phyloP scores from a whole-genome alignment of 2,329 filamentous ascomycete species.

The Chalaropsis ovoidea region DNA sequence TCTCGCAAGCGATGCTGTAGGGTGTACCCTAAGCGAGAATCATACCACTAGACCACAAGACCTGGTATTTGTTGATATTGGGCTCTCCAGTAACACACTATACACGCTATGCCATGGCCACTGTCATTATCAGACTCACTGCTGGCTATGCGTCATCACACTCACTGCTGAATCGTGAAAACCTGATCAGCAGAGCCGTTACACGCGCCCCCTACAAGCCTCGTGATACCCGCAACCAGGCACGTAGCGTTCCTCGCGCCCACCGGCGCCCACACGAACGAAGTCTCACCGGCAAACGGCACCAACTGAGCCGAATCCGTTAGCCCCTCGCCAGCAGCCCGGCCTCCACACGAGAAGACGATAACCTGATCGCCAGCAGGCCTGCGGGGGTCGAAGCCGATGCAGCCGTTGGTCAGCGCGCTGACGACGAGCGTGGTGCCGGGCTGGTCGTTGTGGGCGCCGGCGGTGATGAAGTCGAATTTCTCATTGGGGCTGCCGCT shows the following conservation, averaged over 20 bases:
- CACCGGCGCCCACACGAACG: conserved; percentile 38
- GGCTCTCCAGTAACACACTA: too few species aligned
- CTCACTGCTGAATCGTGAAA: conserved; percentile 25
- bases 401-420: conserved; percentile 42
- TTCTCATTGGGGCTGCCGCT: conserved; percentile 39
- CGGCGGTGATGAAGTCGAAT: conserved; percentile 43
- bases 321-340: conserved; percentile 40
- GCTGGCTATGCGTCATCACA: too few species aligned
- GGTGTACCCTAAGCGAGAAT: conserved; percentile 57
- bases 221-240: conserved; percentile 33
- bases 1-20: conserved; percentile 29
- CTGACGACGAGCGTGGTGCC: conserved; percentile 40
- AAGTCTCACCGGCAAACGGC: conserved; percentile 36
- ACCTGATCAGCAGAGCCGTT: conserved; percentile 20
- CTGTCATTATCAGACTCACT: background rate
- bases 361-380: conserved; percentile 39
- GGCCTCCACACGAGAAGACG: conserved; percentile 44
- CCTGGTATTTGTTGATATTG: conserved; percentile 26
- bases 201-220: conserved; percentile 27
- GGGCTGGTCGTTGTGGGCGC: conserved; percentile 40
- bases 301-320: conserved; percentile 43
- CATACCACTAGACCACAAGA: conserved; percentile 58
- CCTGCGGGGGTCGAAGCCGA: conserved; percentile 41
- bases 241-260: conserved; percentile 39
- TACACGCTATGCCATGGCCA: too few species aligned